These are phyloP conservation scores for Picea abies DNA, from an alignment of 83 land plant species.

Conservation along the genomic window DNA sequence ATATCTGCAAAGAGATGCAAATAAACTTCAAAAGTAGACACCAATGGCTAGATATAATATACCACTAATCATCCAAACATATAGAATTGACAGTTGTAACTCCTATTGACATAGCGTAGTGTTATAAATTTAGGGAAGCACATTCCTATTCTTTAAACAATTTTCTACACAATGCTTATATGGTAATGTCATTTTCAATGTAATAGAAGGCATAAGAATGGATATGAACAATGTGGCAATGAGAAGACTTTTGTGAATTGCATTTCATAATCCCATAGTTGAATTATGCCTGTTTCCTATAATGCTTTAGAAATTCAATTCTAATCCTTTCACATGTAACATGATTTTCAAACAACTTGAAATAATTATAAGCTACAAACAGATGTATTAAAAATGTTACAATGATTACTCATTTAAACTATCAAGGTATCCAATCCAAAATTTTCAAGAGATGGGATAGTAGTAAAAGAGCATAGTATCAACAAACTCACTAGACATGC, in stretches of 20 bases:
- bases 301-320: not conserved
- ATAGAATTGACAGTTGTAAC: not conserved
- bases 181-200: not conserved
- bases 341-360: not conserved
- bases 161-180: not conserved
- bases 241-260: too few species aligned
- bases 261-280: too few species aligned
- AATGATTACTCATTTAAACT: too few species aligned
- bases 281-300: too few species aligned
- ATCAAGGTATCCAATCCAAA: too few species aligned
- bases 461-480: too few species aligned
- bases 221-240: too few species aligned
- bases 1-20: conserved; percentile 31
- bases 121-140: too few species aligned
- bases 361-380: not conserved
- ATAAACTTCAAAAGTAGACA: not conserved
- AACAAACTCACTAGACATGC: too few species aligned
- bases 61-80: not conserved
- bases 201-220: too few species aligned
- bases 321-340: not conserved
- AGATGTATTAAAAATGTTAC: not conserved
- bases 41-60: not conserved
- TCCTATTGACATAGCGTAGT: not conserved
- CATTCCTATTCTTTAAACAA: not conserved
- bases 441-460: too few species aligned